Evolutionary conservation across 345 rosid species (phyloP).

Genomic region (Moricandia arvensis): DNA sequence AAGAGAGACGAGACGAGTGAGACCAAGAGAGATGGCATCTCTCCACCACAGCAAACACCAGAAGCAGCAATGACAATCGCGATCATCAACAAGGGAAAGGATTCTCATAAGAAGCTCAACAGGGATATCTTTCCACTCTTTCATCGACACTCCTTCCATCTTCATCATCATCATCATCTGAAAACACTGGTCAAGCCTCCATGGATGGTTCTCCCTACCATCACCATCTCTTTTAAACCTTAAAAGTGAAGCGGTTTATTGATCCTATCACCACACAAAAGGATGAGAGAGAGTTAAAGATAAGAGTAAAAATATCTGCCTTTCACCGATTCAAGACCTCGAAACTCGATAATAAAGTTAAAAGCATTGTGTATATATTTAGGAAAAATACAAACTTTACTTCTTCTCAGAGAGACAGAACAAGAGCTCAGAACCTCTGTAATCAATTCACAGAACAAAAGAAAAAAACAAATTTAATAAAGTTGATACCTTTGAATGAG

Average conservation of each 20-base stretch:
- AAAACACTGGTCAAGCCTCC: slow-evolving; percentile 59
- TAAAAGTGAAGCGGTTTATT: slow-evolving; percentile 18
- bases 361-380: neutral
- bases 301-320: neutral
- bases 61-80: slow-evolving; percentile 72
- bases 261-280: slow-evolving; percentile 38
- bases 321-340: slow-evolving; percentile 22
- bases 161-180: slow-evolving; percentile 63
- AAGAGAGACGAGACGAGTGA: slow-evolving; percentile 77
- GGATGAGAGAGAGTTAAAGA: slow-evolving; percentile 5
- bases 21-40: slow-evolving; percentile 77
- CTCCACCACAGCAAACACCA: slow-evolving; percentile 95
- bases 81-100: slow-evolving; percentile 74
- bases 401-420: neutral
- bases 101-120: slow-evolving; percentile 75
- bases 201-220: slow-evolving; percentile 42
- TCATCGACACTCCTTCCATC: slow-evolving; percentile 50
- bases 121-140: slow-evolving; percentile 90
- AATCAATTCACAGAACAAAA: neutral
- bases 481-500: slow-evolving; percentile 22
- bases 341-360: neutral
- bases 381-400: slow-evolving; percentile 17
- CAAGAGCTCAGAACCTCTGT: neutral
- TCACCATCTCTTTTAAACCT: slow-evolving; percentile 29
- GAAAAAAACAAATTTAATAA: neutral